Base-by-base conservation (phyloP, 2,329 filamentous ascomycete genomes). In the Penicillium glabrum region DNA sequence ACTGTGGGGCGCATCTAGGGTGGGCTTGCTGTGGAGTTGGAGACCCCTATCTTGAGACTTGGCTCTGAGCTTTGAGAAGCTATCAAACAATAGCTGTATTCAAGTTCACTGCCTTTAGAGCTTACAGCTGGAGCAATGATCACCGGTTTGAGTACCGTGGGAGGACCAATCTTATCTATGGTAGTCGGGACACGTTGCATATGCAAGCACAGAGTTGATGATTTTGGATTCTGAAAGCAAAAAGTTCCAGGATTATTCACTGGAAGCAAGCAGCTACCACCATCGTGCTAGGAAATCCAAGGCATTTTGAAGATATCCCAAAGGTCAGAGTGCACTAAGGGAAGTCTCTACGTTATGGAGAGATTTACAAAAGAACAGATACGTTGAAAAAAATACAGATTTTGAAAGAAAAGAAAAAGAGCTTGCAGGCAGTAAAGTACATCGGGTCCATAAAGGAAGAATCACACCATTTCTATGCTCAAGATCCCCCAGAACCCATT, bases 361-460 rank as follows among this genome's bases (percentile, higher is more conserved):
- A 19, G 11, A 13, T 49, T 49, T 37, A 26, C 31, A 39, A 24
- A 16, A 11, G 31, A 21, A 52, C 44, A 14, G n/a, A 11, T 46
- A 44, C 47, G 52, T 57, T 53, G 56, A 59, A 54, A 48, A 48
- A 68, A 68, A 63, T 53, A 67, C 51, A 67, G 51, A 60, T 65
- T 65, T 55, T 55, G 53, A 55, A 60, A 67, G 67, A 64, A 72
- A 74, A 71, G 67, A 67, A 70, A 72, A 72, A 70, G 54, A 74
- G 72, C 71, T 77, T 74, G 73, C 75, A 77, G 73, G 73, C 72
- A 77, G 73, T 79, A 79, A 77, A 78, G 70, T 79, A 79, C 76
- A 78, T 76, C 72, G 72, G 74, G 72, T 72, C 73, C 68, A 77
- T 72, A 69, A 75, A 67, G 68, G 72, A 73, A 75, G 70, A 71